These are phyloP conservation scores for Sclerotinia minor DNA, from an alignment of 2,329 filamentous ascomycete species.

Conservation along the genomic window DNA sequence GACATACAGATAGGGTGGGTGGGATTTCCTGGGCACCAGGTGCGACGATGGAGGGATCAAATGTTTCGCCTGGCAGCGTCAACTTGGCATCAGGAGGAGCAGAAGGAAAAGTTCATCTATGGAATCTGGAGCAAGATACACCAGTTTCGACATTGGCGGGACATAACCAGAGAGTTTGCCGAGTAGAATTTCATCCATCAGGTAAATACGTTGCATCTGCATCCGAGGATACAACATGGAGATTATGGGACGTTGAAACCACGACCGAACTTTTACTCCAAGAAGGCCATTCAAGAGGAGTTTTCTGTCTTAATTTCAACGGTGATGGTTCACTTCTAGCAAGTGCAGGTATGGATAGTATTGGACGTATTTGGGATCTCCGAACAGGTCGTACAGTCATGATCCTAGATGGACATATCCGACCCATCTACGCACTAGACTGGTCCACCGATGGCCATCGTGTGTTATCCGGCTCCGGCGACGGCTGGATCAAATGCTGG, in stretches of 20 bases:
- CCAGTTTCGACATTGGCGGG: slow-evolving; percentile 80
- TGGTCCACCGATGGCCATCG: slow-evolving; percentile 91
- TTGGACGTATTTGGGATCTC: slow-evolving; percentile 93
- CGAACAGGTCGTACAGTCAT: slow-evolving; percentile 91
- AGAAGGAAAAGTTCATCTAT: slow-evolving; percentile 83
- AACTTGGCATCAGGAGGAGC: slow-evolving; percentile 91
- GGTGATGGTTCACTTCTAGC: slow-evolving; percentile 86
- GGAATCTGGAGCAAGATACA: slow-evolving; percentile 84
- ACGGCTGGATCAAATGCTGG: slow-evolving; percentile 98
- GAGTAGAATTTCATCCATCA: slow-evolving; percentile 92
- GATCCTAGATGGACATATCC: slow-evolving; percentile 85
- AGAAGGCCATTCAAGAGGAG: slow-evolving; percentile 91
- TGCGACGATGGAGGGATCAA: slow-evolving; percentile 69
- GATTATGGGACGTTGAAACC: slow-evolving; percentile 89
- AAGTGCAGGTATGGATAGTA: slow-evolving; percentile 90
- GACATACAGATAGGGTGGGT: slow-evolving; percentile 85
- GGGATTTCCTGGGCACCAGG: slow-evolving; percentile 89
- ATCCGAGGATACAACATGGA: slow-evolving; percentile 95
- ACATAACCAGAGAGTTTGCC: slow-evolving; percentile 83
- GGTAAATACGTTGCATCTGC: slow-evolving; percentile 88
- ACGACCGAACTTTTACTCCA: slow-evolving; percentile 82
- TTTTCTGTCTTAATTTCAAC: slow-evolving; percentile 89
- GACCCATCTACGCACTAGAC: slow-evolving; percentile 88
- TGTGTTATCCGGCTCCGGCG: slow-evolving; percentile 87
- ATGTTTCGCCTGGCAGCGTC: slow-evolving; percentile 69